Conservation (phyloP, 2,329 filamentous ascomycete species). For the Diplodia scrobiculata region DNA sequence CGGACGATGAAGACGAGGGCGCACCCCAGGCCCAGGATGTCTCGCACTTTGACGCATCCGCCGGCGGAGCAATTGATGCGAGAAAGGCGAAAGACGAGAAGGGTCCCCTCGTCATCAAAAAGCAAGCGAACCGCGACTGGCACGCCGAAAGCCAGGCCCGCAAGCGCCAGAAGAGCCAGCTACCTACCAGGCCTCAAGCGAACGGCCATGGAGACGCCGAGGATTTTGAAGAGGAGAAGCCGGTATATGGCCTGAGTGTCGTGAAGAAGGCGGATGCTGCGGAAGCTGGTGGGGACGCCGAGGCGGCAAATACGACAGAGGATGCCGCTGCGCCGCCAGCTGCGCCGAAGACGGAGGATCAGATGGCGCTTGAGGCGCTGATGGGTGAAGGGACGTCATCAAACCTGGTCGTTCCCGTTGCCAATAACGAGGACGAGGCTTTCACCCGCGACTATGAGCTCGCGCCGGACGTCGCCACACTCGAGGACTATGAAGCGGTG, state of each 20-base stretch:
- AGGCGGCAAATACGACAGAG: slow-evolving; percentile 34
- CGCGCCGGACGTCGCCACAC: slow-evolving; percentile 72
- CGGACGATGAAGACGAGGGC: slow-evolving; percentile 62
- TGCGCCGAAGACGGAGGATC: slow-evolving; percentile 57
- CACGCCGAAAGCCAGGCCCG: slow-evolving; percentile 51
- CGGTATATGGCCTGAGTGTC: slow-evolving; percentile 58
- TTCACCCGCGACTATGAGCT: slow-evolving; percentile 69
- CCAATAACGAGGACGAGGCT: slow-evolving; percentile 63
- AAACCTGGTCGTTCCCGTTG: slow-evolving; percentile 45
- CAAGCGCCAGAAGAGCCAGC: slow-evolving; percentile 57
- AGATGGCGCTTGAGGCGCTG: slow-evolving; percentile 55
- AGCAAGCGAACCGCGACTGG: slow-evolving; percentile 65
- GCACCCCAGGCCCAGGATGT: slow-evolving; percentile 50
- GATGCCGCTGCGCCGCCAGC: slow-evolving; percentile 29
- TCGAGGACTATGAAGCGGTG: slow-evolving; percentile 83
- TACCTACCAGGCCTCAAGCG: slow-evolving; percentile 57
- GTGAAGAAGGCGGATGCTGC: slow-evolving; percentile 41
- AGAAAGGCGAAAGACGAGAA: slow-evolving; percentile 42
- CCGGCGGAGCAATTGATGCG: slow-evolving; percentile 52
- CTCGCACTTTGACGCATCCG: slow-evolving; percentile 57
- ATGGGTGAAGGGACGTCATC: slow-evolving; percentile 45
- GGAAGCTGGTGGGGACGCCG: slow-evolving; percentile 34
- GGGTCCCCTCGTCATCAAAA: slow-evolving; percentile 60
- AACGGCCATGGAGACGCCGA: slow-evolving; percentile 40
- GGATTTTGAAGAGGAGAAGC: slow-evolving; percentile 49